Evolutionary conservation across 2,329 filamentous ascomycete genomes (phyloP), one percentile per base, ranked within the genome.

Genomic region (Exserohilum turcica): DNA sequence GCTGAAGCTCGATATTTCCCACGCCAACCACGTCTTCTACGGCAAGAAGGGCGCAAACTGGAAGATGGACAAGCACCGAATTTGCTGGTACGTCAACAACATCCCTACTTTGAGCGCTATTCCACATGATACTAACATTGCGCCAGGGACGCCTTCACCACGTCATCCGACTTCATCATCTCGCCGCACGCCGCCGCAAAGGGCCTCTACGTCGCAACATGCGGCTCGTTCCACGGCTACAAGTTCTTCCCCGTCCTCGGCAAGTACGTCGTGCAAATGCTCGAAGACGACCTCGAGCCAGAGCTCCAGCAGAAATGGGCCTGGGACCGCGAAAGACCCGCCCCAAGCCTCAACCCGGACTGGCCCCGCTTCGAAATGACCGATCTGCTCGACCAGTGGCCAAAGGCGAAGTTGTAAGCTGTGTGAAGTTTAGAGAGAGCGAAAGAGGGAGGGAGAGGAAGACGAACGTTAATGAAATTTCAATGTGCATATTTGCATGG

Each of bases 301-400:
- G 46, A 82, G 45, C 80, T 91, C 58, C 76, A 76, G 36, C 78
- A 80, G 48, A 91, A 89, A 80, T 91, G 85, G 79, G 78, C 78
- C 28, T 81, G 82, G 61, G 84, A 88, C 67, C 78, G 85, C 10
- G 80, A 84, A 64, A 73, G 82, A 18, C 83, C 84, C 2, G 81
- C 85, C 24, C 65, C 66, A 5, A 62, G 61, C 2, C 63, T 77
- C 9, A 84, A 84, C 61, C 76, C 80, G 6, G 82, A 84, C 64
- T 87, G 78, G 70, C 84, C 85, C 6, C 77, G 80, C 42, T 75
- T 76, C 3, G 84, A 87, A 77, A 79, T 86, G 78, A 80, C 73
- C 46, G 81, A 85, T 60, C 64, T 86, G 47, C 50, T 78, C 48
- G 73, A 77, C 27, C 58, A 59, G 37, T 67, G 65, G 59, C 63